Base-by-base conservation (phyloP, 345 rosid genomes). In the Noccaea caerulescens region DNA sequence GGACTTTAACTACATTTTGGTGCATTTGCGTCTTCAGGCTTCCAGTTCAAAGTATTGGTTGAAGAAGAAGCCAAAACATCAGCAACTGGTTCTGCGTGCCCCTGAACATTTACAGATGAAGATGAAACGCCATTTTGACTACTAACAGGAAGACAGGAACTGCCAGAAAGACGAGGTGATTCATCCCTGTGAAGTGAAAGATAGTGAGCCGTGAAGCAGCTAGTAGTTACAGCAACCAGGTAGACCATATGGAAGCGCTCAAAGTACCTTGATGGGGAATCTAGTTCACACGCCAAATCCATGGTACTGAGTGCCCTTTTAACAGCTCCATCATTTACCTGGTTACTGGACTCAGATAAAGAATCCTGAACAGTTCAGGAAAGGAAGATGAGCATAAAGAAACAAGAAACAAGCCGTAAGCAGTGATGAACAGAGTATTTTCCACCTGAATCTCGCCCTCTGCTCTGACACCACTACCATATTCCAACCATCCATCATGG, bases 1-100 rank as follows among this genome's bases (percentile, higher is more conserved):
- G 69, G 69, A 56, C 6, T 57, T 61, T 18, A 80, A 88, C 79
- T 74, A 94, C 99, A 82, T 77, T 84, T 81, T 6, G 98, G 98
- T 20, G 98, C 87, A 39, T 87, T 87, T 47, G 46, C 57, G 69
- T 83, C 78, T 73, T 87, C 93, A 67, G 79, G 80, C 69, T 79
- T 84, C 95, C 87, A 88, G 59, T 80, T 63, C 63, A 43, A 67
- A 27, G 82, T 55, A 68, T 58, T 73, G 58, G 66, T 65, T 38
- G 87, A 72, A 76, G 84, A 80, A 54, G 77, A 77, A 68, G 87
- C 46, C 8, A 38, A 77, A 11, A 50, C 42, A 73, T 56, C 64
- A 55, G 46, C 55, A 79, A 58, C 78, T 43, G 69, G 78, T 57
- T 65, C 80, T 33, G 66, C 67, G 33, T 53, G 75, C 39, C 51